Evolutionary conservation across 2,329 filamentous ascomycete species (phyloP).

Genomic region (Alternaria angustiovoidea): DNA sequence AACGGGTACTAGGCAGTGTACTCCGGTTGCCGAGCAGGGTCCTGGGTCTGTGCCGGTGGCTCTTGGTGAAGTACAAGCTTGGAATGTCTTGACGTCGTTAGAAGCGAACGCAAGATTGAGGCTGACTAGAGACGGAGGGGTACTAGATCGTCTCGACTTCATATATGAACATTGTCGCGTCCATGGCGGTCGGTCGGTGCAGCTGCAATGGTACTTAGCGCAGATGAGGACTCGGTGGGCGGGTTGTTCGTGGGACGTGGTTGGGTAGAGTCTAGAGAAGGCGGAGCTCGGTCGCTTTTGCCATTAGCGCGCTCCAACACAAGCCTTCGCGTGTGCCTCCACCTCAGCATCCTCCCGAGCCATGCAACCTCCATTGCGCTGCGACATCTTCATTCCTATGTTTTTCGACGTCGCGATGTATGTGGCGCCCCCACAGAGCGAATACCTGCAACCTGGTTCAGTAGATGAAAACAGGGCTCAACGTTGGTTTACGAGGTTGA

Average conservation of each 20-base stretch:
- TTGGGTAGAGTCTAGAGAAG: background rate
- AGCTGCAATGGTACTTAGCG: slow-evolving; percentile 10
- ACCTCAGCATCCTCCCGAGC: background rate
- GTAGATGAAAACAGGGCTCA: slow-evolving; percentile 16
- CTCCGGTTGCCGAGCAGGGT: slow-evolving; percentile 20
- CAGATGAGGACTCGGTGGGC: slow-evolving; percentile 8
- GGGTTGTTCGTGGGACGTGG: background rate
- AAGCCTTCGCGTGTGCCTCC: background rate
- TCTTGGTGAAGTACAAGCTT: slow-evolving; percentile 17
- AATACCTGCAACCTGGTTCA: slow-evolving; percentile 23
- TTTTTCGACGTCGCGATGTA: background rate
- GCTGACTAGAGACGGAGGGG: slow-evolving; percentile 10
- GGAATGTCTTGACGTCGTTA: slow-evolving; percentile 17
- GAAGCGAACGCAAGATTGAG: slow-evolving; percentile 11
- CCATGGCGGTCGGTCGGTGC: background rate
- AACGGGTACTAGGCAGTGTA: slow-evolving; percentile 22
- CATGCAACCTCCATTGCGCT: background rate
- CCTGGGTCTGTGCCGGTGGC: slow-evolving; percentile 11
- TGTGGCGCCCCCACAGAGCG: slow-evolving; percentile 12
- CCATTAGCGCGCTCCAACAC: slow-evolving; percentile 3
- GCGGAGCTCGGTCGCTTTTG: background rate
- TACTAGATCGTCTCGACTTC: slow-evolving; percentile 13
- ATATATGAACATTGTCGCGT: slow-evolving; percentile 12
- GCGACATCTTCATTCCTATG: background rate
- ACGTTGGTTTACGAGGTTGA: slow-evolving; percentile 13